phyloP scores from a whole-genome alignment of 2,329 filamentous ascomycete species.

The Talaromyces sp. region DNA sequence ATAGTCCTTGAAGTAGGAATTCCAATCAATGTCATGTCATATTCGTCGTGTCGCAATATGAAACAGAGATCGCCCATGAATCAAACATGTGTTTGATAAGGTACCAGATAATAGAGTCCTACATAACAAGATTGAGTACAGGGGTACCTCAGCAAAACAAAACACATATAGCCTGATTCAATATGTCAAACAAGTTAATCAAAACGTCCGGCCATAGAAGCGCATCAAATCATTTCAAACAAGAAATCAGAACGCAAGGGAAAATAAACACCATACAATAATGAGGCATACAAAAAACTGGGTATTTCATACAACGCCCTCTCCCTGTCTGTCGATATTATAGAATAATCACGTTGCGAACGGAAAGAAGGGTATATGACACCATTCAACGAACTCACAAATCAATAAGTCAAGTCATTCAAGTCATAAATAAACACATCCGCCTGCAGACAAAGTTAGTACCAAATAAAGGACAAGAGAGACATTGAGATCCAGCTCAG shows the following conservation, averaged over 20 bases:
- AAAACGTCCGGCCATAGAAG: background rate
- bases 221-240: background rate
- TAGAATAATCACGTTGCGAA: background rate
- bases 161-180: background rate
- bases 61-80: background rate
- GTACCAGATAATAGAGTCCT: background rate
- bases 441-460: background rate
- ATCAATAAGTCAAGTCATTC: background rate
- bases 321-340: constrained; percentile 4
- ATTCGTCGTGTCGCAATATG: background rate
- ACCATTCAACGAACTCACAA: background rate
- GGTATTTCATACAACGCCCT: constrained; percentile 11
- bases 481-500: background rate
- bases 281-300: constrained; percentile 7
- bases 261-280: background rate
- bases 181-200: background rate
- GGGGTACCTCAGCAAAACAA: background rate
- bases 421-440: constrained; percentile 7
- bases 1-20: background rate
- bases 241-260: background rate
- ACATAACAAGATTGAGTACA: constrained; percentile 11
- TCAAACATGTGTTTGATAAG: background rate
- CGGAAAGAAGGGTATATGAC: background rate
- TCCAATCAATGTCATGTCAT: background rate
- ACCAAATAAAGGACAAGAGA: background rate